These are phyloP conservation scores for Xylariaceae sp. DNA, from an alignment of 2,329 filamentous ascomycete species.

Conservation along the genomic window DNA sequence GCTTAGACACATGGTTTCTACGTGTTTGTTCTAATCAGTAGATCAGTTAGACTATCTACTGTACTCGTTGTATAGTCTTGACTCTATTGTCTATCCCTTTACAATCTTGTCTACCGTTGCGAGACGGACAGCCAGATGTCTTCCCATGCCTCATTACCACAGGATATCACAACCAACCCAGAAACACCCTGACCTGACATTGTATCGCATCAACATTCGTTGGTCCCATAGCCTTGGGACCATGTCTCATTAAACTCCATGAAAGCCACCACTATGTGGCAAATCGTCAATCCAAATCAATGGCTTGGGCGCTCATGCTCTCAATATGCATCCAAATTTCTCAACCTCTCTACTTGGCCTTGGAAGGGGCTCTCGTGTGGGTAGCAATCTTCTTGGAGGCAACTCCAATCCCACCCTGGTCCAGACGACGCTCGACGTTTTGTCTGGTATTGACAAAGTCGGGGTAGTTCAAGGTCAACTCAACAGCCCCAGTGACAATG, in stretches of 20 bases:
- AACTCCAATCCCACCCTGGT: conserved; percentile 40
- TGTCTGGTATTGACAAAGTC: conserved; percentile 84
- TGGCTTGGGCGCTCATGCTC: conserved; percentile 7
- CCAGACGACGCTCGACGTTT: conserved; percentile 65
- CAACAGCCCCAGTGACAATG: conserved; percentile 83
- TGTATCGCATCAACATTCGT: conserved; percentile 20
- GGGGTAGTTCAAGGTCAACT: conserved; percentile 93
- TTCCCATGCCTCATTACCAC: conserved; percentile 14
- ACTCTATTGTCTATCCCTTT: conserved; percentile 22
- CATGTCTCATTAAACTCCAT: conserved; percentile 25
- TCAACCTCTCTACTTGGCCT: neutral
- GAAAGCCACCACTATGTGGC: conserved; percentile 15
- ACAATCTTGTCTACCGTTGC: conserved; percentile 16
- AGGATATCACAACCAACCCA: conserved; percentile 18
- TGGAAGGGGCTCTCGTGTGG: conserved; percentile 29
- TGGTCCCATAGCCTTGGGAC: conserved; percentile 7
- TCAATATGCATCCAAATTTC: conserved; percentile 2
- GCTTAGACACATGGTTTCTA: too few relatives aligned
- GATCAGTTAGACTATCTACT: too few relatives aligned
- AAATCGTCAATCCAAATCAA: conserved; percentile 6
- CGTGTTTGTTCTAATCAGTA: too few relatives aligned
- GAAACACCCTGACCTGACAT: conserved; percentile 12
- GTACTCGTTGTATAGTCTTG: neutral
- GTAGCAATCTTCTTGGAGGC: conserved; percentile 36
- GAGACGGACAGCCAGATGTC: conserved; percentile 6